Evolutionary conservation across 164 flowering plant species (phyloP).

Genomic region (Protea cynaroides): DNA sequence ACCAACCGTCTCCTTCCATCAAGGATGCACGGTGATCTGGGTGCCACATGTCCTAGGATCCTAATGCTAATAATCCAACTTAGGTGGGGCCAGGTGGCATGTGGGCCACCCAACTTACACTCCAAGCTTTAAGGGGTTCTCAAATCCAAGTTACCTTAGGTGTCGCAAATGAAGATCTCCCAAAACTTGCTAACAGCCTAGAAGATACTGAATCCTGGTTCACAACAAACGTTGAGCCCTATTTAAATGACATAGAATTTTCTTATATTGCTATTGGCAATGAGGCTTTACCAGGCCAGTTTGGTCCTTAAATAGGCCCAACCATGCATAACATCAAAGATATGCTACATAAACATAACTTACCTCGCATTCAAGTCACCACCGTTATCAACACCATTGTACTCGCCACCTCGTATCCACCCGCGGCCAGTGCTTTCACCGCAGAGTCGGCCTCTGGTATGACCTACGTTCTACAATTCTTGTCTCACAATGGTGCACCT

Average conservation of each 20-base stretch:
- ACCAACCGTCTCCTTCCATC: no score
- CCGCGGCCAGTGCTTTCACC: not conserved
- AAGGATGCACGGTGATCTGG: no score
- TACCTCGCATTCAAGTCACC: not conserved
- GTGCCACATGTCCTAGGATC: no score
- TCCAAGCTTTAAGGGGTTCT: not conserved
- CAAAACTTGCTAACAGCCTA: not conserved
- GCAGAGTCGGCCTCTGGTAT: not conserved
- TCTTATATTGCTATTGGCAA: slow-evolving; percentile 5
- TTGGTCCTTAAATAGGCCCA: not conserved
- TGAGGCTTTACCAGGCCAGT: slow-evolving; percentile 2
- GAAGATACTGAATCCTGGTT: slow-evolving; percentile 1
- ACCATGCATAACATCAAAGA: slow-evolving; percentile 7
- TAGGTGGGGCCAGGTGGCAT: no score
- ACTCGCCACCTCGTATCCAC: slow-evolving; percentile 8
- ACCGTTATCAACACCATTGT: not conserved
- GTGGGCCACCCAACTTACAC: no score
- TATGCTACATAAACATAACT: not conserved
- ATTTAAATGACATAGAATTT: not conserved
- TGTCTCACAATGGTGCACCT: not conserved
- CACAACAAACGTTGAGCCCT: not conserved
- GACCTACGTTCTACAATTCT: not conserved
- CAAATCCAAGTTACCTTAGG: not conserved
- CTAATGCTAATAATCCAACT: no score
- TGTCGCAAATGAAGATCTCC: not conserved